Evolutionary conservation across 129 eudicot genomes (phyloP).

Genomic region (Lonicera japonica): DNA sequence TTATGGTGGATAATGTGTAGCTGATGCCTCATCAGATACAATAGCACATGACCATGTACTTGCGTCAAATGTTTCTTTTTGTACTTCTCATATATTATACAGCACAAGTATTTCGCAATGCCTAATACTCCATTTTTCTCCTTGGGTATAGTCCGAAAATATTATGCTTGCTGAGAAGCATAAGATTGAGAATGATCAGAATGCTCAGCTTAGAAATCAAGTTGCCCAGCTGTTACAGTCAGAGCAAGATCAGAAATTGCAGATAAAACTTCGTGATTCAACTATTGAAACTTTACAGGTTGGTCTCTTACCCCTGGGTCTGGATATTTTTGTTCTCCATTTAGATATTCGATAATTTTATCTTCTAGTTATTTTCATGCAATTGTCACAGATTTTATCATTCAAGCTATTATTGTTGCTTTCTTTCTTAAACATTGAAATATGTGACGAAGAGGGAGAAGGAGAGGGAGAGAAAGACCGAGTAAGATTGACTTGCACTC

Average conservation of each 20-base stretch:
- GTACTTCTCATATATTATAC: not conserved
- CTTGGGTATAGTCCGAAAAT: conserved; percentile 65
- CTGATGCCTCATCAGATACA: not conserved
- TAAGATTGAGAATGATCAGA: conserved; percentile 81
- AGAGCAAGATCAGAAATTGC: conserved; percentile 78
- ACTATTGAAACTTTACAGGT: conserved; percentile 81
- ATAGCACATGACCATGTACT: not conserved
- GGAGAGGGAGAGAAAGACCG: too few species aligned
- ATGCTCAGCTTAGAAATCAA: conserved; percentile 70
- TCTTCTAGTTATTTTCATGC: not conserved
- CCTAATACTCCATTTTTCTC: not conserved
- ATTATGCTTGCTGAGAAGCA: conserved; percentile 68
- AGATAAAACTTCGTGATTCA: conserved; percentile 69
- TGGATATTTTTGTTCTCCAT: not conserved
- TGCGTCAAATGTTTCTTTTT: not conserved
- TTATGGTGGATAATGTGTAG: not conserved
- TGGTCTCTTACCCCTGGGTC: conserved; percentile 1
- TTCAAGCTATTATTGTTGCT: not conserved
- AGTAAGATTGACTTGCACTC: too few species aligned
- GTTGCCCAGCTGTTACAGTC: conserved; percentile 59
- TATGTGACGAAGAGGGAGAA: too few species aligned
- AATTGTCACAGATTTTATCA: not conserved
- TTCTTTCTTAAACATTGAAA: too few species aligned
- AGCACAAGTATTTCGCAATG: not conserved
- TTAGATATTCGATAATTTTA: too few species aligned